Evolutionary conservation across 129 eudicot genomes (phyloP), one percentile per base, ranked within the genome.

Genomic region (Lactuca sativa): DNA sequence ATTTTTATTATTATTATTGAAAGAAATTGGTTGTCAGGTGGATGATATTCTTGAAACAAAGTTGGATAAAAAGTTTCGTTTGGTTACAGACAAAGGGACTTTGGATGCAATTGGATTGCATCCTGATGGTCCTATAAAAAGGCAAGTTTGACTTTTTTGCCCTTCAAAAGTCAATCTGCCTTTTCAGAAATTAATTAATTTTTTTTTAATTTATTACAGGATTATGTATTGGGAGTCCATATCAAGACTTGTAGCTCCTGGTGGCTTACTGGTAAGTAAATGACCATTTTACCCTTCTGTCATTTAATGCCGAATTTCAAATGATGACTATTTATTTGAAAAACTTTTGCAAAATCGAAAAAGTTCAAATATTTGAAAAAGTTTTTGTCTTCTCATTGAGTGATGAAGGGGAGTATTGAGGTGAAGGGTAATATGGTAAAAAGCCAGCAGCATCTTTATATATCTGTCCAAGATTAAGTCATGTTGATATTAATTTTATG

Each of bases 81-180:
- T 95, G 72, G 93, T 95, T 67, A 82, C 78, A 49, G 99, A 95
- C 78, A 95, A 95, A 73, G 99, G 99, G 37, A 95, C 99, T 38
- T 83, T 95, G 69, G 99, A 95, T 80, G 99, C 99, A 59, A 87
- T 95, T 52, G 99, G 99, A 48, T 71, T 95, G 86, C 99, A 95
- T 84, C 99, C 99, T 56, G 99, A 95, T 85, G 99, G 99, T 61
- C 84, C 90, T 71, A 73, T 95, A 49, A 95, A 90, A 80, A 87
- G 97, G 99, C 83, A 43, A 64, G 40, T 32, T 32, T 56, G 43
- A 55, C 48, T 55, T 43, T 31, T 36, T 5, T 16, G 36, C 16
- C 11, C 34, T 55, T 38, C 34, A 3, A 48, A 30, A 30, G 59
- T 31, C 71, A 66, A 66, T 48, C 41, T 44, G 13, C 11, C 11